These are phyloP conservation scores for Fusarium compactum DNA, from an alignment of 2,329 filamentous ascomycete genomes.

Conservation along the genomic window DNA sequence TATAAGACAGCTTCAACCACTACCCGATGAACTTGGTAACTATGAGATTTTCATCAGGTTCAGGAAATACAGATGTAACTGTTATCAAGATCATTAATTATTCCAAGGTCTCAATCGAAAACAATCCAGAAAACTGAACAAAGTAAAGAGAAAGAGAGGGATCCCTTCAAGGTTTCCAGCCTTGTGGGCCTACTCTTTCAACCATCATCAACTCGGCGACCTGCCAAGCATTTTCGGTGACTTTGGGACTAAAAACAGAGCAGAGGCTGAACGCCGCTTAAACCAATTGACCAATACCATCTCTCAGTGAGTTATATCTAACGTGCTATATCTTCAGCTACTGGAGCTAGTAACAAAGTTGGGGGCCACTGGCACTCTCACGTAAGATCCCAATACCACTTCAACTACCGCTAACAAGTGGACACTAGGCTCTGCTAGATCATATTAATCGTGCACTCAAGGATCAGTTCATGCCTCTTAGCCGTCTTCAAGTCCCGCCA, in stretches of 20 bases:
- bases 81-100: background rate
- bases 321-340: conserved; percentile 7
- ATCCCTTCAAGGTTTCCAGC: background rate
- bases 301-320: background rate
- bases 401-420: background rate
- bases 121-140: background rate
- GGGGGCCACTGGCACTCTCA: conserved; percentile 23
- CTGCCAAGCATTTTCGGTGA: conserved; percentile 9
- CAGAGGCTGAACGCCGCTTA: background rate
- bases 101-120: background rate
- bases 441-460: conserved; percentile 4
- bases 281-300: background rate
- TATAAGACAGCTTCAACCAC: background rate
- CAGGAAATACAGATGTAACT: background rate
- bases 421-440: background rate
- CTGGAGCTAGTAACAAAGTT: conserved; percentile 2
- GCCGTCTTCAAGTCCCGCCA: background rate
- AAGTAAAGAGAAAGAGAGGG: background rate
- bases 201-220: background rate
- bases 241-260: background rate
- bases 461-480: conserved; percentile 6
- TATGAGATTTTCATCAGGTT: background rate
- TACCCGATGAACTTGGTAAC: background rate
- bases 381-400: conserved; percentile 24
- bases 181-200: conserved; percentile 1